Conservation (phyloP, 768 basidiomycete genomes). For the Botryobasidium botryosum region DNA sequence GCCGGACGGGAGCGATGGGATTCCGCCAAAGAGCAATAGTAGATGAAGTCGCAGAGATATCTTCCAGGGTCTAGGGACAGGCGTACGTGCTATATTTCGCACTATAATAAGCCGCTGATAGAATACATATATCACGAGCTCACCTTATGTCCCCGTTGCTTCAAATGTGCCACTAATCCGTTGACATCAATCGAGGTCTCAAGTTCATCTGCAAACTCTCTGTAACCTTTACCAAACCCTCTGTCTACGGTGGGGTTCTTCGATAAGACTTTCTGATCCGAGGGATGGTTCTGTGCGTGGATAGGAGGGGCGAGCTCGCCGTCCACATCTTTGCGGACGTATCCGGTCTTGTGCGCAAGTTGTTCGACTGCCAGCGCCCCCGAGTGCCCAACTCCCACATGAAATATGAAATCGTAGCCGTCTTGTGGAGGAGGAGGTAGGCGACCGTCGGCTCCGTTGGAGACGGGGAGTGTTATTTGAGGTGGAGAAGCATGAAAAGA, state of each 20-base stretch:
- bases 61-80: conserved; percentile 62
- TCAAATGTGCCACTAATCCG: conserved; percentile 38
- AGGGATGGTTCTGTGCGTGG: not conserved
- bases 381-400: conserved; percentile 49
- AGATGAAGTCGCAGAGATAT: conserved; percentile 61
- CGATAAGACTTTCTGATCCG: not conserved
- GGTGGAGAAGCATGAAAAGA: conserved; percentile 39
- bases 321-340: conserved; percentile 47
- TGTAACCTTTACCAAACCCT: conserved; percentile 30
- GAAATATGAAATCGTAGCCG: conserved; percentile 55
- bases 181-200: conserved; percentile 43
- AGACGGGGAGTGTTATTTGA: conserved; percentile 27
- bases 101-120: not conserved
- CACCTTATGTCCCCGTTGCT: conserved; percentile 34
- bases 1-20: conserved; percentile 5
- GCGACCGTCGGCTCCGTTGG: conserved; percentile 23
- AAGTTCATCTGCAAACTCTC: conserved; percentile 37
- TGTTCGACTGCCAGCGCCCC: conserved; percentile 48
- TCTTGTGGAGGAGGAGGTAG: conserved; percentile 26
- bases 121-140: conserved; percentile 9
- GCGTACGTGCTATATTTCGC: conserved; percentile 36
- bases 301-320: conserved; percentile 38
- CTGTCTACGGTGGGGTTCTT: conserved; percentile 10
- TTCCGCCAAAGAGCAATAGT: conserved; percentile 60
- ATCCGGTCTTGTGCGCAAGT: conserved; percentile 48